Evolutionary conservation across 2,329 filamentous ascomycete species (phyloP).

Genomic region (Nemania sp.): DNA sequence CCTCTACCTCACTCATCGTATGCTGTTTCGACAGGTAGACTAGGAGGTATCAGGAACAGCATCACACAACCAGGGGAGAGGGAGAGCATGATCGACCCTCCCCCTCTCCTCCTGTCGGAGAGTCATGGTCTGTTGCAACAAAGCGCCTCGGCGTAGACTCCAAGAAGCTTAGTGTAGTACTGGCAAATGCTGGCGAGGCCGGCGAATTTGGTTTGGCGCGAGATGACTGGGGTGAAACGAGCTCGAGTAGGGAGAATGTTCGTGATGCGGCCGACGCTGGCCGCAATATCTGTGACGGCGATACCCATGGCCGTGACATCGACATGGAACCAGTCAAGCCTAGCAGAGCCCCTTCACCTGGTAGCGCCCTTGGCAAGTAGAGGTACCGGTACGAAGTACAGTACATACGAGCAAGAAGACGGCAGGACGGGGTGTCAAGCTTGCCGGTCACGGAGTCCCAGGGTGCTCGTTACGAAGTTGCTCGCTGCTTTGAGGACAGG

Average conservation of each 20-base stretch:
- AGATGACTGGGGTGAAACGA: constrained; percentile 1
- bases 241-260: neutral
- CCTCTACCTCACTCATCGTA: constrained; percentile 1
- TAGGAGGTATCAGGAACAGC: neutral
- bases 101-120: constrained; percentile 1
- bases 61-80: constrained; percentile 9
- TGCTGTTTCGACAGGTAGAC: too few species aligned
- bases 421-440: constrained; percentile 2
- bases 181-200: neutral
- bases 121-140: neutral
- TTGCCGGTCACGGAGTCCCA: too few species aligned
- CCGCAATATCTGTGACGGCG: constrained; percentile 25
- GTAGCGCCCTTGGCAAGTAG: constrained; percentile 25
- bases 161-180: constrained; percentile 4
- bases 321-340: constrained; percentile 13
- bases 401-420: too few species aligned
- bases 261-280: constrained; percentile 1
- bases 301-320: constrained; percentile 26
- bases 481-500: too few species aligned
- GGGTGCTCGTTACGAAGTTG: too few species aligned
- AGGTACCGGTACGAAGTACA: too few species aligned
- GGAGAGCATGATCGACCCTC: constrained; percentile 3
- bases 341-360: constrained; percentile 23
- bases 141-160: constrained; percentile 6
- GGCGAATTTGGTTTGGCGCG: too few species aligned